Percentiles rank a stretch among this genome's conserved stretches.
phyloP scores from a whole-genome alignment of 331 rosid genomes.

The Acacia pycnantha region DNA sequence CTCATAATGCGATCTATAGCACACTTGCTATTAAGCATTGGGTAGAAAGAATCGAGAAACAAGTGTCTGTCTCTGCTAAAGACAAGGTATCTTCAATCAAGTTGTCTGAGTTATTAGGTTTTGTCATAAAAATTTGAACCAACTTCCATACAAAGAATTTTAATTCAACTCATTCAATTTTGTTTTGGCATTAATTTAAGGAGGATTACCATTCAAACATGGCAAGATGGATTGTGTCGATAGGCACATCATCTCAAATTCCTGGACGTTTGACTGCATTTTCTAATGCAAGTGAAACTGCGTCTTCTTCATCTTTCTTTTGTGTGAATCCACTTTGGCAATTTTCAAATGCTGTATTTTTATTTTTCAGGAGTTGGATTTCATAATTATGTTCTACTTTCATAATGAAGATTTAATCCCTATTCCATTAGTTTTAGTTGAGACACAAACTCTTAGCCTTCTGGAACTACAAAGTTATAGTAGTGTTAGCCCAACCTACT shows the following conservation, averaged over 20 bases:
- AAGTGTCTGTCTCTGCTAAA: background rate
- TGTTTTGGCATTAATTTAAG: constrained; percentile 17
- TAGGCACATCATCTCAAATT: background rate
- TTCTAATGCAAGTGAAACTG: background rate
- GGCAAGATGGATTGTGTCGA: background rate
- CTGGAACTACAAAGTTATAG: background rate
- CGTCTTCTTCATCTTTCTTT: background rate
- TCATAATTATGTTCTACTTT: background rate
- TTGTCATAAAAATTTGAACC: background rate
- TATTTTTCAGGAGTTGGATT: background rate
- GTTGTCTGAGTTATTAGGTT: background rate
- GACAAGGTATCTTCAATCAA: constrained; percentile 31
- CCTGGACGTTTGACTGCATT: background rate
- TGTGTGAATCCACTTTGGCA: background rate
- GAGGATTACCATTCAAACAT: constrained; percentile 8
- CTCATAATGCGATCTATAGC: background rate
- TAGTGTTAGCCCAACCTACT: background rate
- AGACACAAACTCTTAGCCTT: background rate
- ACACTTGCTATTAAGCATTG: background rate
- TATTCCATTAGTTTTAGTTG: background rate
- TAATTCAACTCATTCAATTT: background rate
- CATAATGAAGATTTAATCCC: background rate
- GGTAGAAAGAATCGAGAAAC: background rate
- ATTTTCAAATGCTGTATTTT: background rate
- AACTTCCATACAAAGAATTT: background rate